These are phyloP conservation scores for Periconia digitata DNA, from an alignment of 2,329 filamentous ascomycete genomes.

Conservation along the genomic window DNA sequence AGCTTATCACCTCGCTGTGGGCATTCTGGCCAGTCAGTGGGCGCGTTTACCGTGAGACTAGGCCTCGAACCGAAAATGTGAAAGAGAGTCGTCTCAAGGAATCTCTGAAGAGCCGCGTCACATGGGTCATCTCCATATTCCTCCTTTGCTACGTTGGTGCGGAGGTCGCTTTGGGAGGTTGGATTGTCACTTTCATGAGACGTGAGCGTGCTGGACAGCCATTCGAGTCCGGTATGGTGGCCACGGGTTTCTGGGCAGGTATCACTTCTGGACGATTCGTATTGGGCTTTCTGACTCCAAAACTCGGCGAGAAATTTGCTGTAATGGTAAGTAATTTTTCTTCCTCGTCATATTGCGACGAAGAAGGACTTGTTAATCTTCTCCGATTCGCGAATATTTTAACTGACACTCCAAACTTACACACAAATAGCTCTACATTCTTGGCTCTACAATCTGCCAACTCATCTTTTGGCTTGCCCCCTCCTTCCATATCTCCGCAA, in stretches of 20 bases:
- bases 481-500: slow-evolving; percentile 67
- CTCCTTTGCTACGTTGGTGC: slow-evolving; percentile 74
- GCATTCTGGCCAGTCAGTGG: slow-evolving; percentile 66
- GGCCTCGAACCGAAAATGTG: slow-evolving; percentile 41
- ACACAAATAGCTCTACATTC: slow-evolving; percentile 57
- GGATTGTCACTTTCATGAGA: slow-evolving; percentile 84
- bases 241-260: slow-evolving; percentile 80
- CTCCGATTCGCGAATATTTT: slow-evolving; percentile 29
- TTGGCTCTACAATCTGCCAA: slow-evolving; percentile 61
- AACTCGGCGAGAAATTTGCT: slow-evolving; percentile 66
- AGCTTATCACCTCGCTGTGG: slow-evolving; percentile 53
- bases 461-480: slow-evolving; percentile 79
- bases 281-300: slow-evolving; percentile 72
- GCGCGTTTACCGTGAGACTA: slow-evolving; percentile 54
- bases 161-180: slow-evolving; percentile 73
- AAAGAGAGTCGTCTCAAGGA: slow-evolving; percentile 51
- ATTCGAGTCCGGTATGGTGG: slow-evolving; percentile 71
- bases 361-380: too few species aligned
- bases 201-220: slow-evolving; percentile 65
- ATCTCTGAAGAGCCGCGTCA: slow-evolving; percentile 53
- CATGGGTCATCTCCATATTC: slow-evolving; percentile 71
- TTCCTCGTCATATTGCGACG: too few species aligned
- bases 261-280: slow-evolving; percentile 71
- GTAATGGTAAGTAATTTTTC: slow-evolving; percentile 35
- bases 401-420: neutral